A percentile compares a stretch with the other conserved stretches of the same genome.
These are phyloP conservation scores for Penicillium freii DNA, from an alignment of 2,329 filamentous ascomycete genomes.

Conservation along the genomic window DNA sequence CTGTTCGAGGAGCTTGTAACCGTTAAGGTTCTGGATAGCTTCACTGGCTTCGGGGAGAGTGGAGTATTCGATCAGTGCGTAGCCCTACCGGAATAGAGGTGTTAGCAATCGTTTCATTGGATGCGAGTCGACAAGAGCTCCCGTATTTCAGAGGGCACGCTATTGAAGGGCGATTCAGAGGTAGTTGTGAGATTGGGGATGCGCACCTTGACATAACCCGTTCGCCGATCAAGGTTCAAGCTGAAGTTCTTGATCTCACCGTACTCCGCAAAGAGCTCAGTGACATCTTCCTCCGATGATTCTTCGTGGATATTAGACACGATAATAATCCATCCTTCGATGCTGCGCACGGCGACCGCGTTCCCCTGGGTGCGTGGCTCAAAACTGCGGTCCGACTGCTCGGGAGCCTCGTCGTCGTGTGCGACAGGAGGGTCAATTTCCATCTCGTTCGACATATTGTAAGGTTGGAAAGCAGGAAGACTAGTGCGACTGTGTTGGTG, in stretches of 20 bases:
- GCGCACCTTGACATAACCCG: constrained; percentile 65
- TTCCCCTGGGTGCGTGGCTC: constrained; percentile 47
- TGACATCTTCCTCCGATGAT: constrained; percentile 65
- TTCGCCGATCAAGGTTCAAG: constrained; percentile 63
- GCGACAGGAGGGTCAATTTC: constrained; percentile 44
- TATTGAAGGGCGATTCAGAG: not conserved
- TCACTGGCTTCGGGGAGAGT: constrained; percentile 62
- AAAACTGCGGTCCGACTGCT: constrained; percentile 32
- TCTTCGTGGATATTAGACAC: constrained; percentile 68
- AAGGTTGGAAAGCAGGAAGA: constrained; percentile 46
- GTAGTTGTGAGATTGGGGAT: constrained; percentile 3
- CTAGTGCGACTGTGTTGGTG: constrained; percentile 51
- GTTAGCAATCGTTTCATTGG: constrained; percentile 14
- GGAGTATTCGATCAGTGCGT: constrained; percentile 65
- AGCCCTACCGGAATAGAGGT: constrained; percentile 50
- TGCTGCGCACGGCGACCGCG: constrained; percentile 61
- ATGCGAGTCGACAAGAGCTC: not conserved
- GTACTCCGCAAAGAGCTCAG: constrained; percentile 64
- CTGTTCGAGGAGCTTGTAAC: constrained; percentile 62
- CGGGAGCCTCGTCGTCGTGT: constrained; percentile 36
- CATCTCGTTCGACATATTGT: constrained; percentile 46
- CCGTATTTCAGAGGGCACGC: not conserved
- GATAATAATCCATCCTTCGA: constrained; percentile 69
- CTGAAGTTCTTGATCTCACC: constrained; percentile 68
- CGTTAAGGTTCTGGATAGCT: constrained; percentile 61